phyloP scores from a whole-genome alignment of 1,284 basidiomycete genomes.

The Cerrena zonata region DNA sequence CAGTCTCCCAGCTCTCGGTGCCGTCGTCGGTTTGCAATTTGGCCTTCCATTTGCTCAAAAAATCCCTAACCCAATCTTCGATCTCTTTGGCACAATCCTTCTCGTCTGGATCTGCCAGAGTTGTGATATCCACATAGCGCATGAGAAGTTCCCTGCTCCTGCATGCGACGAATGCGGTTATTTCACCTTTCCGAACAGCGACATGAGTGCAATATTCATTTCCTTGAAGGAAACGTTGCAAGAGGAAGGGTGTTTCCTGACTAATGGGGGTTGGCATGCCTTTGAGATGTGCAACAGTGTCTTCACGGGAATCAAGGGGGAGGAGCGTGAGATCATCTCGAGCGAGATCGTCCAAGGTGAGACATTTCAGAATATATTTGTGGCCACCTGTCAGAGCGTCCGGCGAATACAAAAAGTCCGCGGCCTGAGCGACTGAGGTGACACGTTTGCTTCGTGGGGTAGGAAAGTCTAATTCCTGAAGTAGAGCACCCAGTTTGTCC shows the following conservation, averaged over 20 bases:
- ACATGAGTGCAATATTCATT: constrained; percentile 17
- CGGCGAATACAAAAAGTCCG: constrained; percentile 13
- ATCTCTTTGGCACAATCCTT: neutral
- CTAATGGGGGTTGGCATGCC: constrained; percentile 13
- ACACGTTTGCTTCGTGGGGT: constrained; percentile 14
- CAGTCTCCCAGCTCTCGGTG: constrained; percentile 5
- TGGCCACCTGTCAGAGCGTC: constrained; percentile 7
- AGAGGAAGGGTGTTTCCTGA: constrained; percentile 12
- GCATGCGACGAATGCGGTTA: constrained; percentile 17
- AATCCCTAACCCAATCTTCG: constrained; percentile 8
- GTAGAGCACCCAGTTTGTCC: constrained; percentile 14
- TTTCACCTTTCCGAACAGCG: constrained; percentile 11
- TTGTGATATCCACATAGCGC: constrained; percentile 15
- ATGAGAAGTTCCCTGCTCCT: constrained; percentile 16
- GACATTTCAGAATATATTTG: constrained; percentile 14
- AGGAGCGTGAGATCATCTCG: constrained; percentile 16
- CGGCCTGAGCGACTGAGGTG: constrained; percentile 11
- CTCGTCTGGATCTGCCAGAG: constrained; percentile 8
- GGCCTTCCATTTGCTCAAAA: constrained; percentile 10
- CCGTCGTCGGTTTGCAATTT: constrained; percentile 10
- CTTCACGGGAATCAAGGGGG: constrained; percentile 12
- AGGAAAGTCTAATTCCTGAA: constrained; percentile 11
- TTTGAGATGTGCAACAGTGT: constrained; percentile 9
- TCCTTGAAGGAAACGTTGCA: constrained; percentile 15
- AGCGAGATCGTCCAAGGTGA: constrained; percentile 14